Evolutionary conservation across 2,329 filamentous ascomycete genomes (phyloP).

Genomic region (Claviceps sp.): DNA sequence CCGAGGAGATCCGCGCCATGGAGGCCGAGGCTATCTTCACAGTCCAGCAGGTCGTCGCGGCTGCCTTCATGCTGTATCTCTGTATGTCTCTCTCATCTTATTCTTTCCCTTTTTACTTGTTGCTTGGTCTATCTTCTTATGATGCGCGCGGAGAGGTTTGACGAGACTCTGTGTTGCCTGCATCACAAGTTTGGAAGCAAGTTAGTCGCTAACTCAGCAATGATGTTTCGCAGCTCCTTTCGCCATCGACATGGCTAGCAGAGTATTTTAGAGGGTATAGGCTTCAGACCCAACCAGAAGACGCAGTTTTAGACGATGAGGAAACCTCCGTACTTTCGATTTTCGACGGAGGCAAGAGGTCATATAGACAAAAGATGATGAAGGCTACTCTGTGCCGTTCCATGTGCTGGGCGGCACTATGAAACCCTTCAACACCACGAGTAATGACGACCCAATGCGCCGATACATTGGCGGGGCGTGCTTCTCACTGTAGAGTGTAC

Average conservation of each 20-base stretch:
- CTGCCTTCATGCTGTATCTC: slow-evolving; percentile 58
- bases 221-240: slow-evolving; percentile 35
- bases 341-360: not conserved
- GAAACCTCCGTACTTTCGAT: not conserved
- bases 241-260: slow-evolving; percentile 38
- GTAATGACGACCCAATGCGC: not conserved
- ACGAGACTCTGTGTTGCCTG: not conserved
- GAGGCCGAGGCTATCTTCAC: slow-evolving; percentile 55
- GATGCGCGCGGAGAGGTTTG: not conserved
- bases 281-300: not conserved
- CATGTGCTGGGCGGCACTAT: no score
- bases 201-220: not conserved
- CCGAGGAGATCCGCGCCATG: slow-evolving; percentile 55
- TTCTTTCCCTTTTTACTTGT: not conserved
- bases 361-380: not conserved
- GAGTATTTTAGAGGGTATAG: slow-evolving; percentile 23
- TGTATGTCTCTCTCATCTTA: slow-evolving; percentile 39
- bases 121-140: not conserved
- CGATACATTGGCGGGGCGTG: not conserved
- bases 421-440: not conserved
- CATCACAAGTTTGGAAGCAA: not conserved
- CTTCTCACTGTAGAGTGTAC: slow-evolving; percentile 7
- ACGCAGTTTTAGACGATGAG: not conserved
- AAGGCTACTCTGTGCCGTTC: not conserved
- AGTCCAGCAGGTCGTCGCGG: slow-evolving; percentile 52